phyloP scores from a whole-genome alignment of 208 protist species.

The Leishmania braziliensis region DNA sequence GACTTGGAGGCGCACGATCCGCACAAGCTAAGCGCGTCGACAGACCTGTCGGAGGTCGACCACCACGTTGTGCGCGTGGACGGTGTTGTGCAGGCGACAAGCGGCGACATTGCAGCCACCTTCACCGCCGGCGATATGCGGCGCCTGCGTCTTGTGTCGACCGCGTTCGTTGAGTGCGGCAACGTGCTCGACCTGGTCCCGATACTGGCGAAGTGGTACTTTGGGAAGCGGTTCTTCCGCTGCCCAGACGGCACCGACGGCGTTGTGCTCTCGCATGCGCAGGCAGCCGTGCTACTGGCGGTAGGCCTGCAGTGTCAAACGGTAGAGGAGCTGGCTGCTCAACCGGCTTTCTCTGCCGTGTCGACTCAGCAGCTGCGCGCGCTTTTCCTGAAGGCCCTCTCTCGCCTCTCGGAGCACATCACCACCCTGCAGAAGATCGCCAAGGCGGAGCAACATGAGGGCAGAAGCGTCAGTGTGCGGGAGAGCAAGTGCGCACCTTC shows the following conservation, averaged over 20 bases:
- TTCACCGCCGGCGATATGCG: slow-evolving; percentile 94
- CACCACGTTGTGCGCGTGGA: slow-evolving; percentile 51
- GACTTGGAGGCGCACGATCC: slow-evolving; percentile 60
- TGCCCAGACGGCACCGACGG: slow-evolving; percentile 74
- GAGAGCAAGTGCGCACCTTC: slow-evolving; percentile 10
- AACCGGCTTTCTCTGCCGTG: slow-evolving; percentile 66
- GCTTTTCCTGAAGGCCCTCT: slow-evolving; percentile 85
- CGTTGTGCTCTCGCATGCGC: slow-evolving; percentile 85
- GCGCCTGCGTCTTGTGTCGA: slow-evolving; percentile 93
- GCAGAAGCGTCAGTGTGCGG: not conserved
- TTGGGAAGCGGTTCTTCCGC: slow-evolving; percentile 65
- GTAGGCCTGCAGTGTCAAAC: slow-evolving; percentile 94
- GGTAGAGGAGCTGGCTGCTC: slow-evolving; percentile 62
- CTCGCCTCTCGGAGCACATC: slow-evolving; percentile 81
- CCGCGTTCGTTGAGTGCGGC: slow-evolving; percentile 94
- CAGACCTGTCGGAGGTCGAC: slow-evolving; percentile 42
- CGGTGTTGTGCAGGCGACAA: slow-evolving; percentile 54
- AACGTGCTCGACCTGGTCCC: slow-evolving; percentile 97
- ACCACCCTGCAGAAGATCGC: slow-evolving; percentile 52
- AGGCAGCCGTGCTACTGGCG: slow-evolving; percentile 94
- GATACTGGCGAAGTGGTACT: slow-evolving; percentile 91
- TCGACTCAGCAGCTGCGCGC: slow-evolving; percentile 82
- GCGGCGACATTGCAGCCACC: slow-evolving; percentile 47
- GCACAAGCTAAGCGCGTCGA: slow-evolving; percentile 38
- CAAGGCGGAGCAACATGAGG: not conserved